Evolutionary conservation across 2,329 filamentous ascomycete species (phyloP).

Genomic region (Ceratocystis eucalypticola): DNA sequence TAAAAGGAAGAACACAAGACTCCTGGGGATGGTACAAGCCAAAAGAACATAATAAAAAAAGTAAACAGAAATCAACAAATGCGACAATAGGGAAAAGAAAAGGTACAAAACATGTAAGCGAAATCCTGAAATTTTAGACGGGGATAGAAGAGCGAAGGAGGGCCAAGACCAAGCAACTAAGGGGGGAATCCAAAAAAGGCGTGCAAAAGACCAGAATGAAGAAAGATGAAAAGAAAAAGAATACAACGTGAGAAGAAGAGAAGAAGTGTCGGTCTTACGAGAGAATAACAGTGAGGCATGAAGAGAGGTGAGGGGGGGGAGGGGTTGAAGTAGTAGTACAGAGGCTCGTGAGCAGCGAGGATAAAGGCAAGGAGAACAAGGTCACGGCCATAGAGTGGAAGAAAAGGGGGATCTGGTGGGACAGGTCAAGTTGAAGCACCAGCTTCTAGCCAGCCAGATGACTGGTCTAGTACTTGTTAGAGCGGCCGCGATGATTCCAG

Average conservation of each 20-base stretch:
- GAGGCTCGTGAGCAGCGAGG: neutral
- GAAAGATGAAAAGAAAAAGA: slow-evolving; percentile 11
- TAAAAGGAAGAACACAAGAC: neutral
- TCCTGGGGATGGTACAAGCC: neutral
- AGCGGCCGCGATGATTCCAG: slow-evolving; percentile 9
- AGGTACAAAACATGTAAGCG: neutral
- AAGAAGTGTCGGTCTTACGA: neutral
- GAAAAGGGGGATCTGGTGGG: neutral
- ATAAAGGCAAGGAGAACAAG: neutral
- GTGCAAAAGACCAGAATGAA: slow-evolving; percentile 1
- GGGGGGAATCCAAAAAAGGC: neutral
- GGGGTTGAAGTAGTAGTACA: slow-evolving; percentile 8
- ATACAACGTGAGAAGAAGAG: neutral
- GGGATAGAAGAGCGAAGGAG: neutral
- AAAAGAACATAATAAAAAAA: neutral
- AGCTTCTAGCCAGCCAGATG: neutral
- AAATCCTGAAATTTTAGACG: neutral
- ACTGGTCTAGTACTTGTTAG: slow-evolving; percentile 6
- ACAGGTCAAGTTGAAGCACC: neutral
- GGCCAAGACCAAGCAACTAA: neutral
- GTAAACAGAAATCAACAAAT: neutral
- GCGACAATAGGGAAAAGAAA: neutral
- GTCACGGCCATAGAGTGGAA: neutral
- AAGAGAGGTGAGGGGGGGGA: neutral
- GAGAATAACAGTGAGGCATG: neutral